Evolutionary conservation across 148 eudicot genomes (phyloP), one percentile per base, ranked within the genome.

Genomic region (Persicaria maculosa): DNA sequence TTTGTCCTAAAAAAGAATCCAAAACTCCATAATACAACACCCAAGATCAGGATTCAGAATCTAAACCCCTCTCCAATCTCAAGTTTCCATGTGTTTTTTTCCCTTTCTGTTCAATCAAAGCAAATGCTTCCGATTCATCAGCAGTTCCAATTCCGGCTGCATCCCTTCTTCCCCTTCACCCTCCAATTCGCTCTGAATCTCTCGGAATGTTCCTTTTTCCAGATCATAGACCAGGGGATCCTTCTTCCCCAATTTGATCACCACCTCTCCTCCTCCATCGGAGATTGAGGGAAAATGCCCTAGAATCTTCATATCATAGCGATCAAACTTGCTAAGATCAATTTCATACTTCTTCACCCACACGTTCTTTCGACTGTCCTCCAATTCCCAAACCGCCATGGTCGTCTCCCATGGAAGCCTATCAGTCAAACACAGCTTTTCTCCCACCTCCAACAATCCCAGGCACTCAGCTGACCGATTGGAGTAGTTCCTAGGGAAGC

Each of bases 331-430:
- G 53, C 31, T 43, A 70, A 83, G 81, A 78, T 83, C 79, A 78
- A 83, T 76, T 44, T 31, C 54, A 70, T 73, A 80, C 47, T 69
- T 83, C 47, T 53, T 83, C 1, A 67, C 79, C 86, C 86, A 83
- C 6, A 69, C 62, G 59, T 80, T 61, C 5, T 77, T 73, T 5
- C 72, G 54, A 7, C 73, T 72, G 40, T 78, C 75, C 47, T 50
- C 47, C 83, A 83, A 73, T 77, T 80, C 74, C 86, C 86, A 83
- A n/a, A 83, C 71, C 73, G 55, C 74, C 83, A 83, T 83, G 9
- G 59, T 78, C 48, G 81, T 77, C 20, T 73, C 86, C 81, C 81
- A 83, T 36, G 83, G 83, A 54, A 80, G 73, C 57, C 86, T 74
- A 62, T 83, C 83, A 17, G 75, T 83, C 62, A 83, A 72, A 74